Conservation (phyloP, 306 rosid genomes). For the Cicer yamashitae region DNA sequence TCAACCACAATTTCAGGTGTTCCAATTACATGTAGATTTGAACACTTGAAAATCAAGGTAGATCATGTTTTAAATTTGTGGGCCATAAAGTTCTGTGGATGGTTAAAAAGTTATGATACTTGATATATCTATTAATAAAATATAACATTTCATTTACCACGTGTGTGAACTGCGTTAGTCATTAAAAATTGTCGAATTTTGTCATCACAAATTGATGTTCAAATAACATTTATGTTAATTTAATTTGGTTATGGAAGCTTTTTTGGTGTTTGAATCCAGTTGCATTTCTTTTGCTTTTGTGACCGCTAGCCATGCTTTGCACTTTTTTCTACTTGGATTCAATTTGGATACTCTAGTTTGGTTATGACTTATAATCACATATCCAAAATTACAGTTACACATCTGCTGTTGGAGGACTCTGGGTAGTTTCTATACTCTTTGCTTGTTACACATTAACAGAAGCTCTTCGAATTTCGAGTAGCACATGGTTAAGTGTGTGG, state of each 20-base stretch:
- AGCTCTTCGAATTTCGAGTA: slow-evolving; percentile 78
- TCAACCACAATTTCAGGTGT: neutral
- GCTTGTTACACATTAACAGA: slow-evolving; percentile 66
- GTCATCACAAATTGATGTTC: too few relatives aligned
- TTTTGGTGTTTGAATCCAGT: neutral
- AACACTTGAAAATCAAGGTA: neutral
- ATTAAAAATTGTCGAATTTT: too few relatives aligned
- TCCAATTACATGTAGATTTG: neutral
- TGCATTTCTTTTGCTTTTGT: neutral
- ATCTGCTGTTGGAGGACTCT: slow-evolving; percentile 83
- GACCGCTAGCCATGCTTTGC: neutral
- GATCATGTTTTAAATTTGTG: neutral
- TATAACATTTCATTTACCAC: too few relatives aligned
- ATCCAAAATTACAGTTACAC: slow-evolving; percentile 62
- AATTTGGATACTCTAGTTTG: slow-evolving; percentile 20
- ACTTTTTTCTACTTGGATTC: neutral
- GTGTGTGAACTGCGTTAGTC: too few relatives aligned
- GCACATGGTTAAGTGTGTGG: slow-evolving; percentile 89
- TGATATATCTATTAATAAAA: too few relatives aligned
- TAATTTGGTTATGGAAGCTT: neutral
- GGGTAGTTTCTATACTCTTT: slow-evolving; percentile 74
- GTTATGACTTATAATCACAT: slow-evolving; percentile 26
- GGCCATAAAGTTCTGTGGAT: too few relatives aligned
- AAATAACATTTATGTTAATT: too few relatives aligned
- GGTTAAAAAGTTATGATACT: too few relatives aligned